Evolutionary conservation across 1,284 basidiomycete species (phyloP), one percentile per base, ranked within the genome.

Genomic region (Austroboletus olivaceoglutinosus): DNA sequence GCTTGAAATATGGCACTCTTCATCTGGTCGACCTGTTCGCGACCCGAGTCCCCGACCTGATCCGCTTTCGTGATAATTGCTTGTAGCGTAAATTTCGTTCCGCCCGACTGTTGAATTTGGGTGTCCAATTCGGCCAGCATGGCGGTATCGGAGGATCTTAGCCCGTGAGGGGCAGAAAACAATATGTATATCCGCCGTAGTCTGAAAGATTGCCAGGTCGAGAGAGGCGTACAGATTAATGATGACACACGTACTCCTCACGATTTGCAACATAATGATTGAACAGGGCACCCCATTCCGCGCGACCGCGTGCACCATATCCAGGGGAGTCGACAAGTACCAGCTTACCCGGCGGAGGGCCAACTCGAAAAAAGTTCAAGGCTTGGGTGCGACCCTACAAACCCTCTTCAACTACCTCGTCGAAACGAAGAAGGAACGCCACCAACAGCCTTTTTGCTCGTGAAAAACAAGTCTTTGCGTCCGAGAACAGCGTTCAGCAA

Each of bases 251-350:
- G 53, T 57, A 89, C 86, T 84, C 74, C 60, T 76, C 65, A 22
- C 87, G 79, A 27, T 69, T 77, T 43, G 74, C 61, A 16, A 88
- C 56, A 61, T 89, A 90, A 41, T 79, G 67, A 47, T 85, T 73
- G 64, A 89, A 87, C 3, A 88, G 57, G 31, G 71, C 59, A 1
- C 88, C 87, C 87, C 87, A 90, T 68, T 88, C 84, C 23, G 76
- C 74, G 41, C 85, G 76, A 11, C 88, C 87, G 48, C 86, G 75
- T n/a, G 74, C 66, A 42, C 88, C 88, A 61, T 90, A 91, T 8
- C 88, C 88, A 5, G 88, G 88, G 10, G 88, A 77, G 58, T 91
- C 88, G 7, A 90, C 87, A 3, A 91, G 69, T 19, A 89, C 62
- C 23, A 87, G 73, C 31, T 79, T 74, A 30, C 80, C 80, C 12